Conservation (phyloP, 345 rosid species). For the Syzygium aromaticum region DNA sequence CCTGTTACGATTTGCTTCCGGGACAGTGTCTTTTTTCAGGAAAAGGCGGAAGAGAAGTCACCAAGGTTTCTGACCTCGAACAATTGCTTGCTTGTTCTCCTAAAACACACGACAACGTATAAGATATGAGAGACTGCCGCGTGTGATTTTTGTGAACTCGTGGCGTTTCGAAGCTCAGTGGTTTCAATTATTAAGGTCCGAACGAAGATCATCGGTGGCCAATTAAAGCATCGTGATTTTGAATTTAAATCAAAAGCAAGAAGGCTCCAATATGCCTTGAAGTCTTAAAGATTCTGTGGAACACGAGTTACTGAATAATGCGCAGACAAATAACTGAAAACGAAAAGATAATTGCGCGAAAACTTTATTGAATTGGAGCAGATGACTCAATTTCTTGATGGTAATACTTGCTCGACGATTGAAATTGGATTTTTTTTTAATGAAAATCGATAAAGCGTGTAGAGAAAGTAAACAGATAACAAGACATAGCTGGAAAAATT, state of each 20-base stretch:
- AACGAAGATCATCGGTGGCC: neutral
- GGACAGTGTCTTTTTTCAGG: neutral
- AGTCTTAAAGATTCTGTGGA: neutral
- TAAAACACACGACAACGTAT: neutral
- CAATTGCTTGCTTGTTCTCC: neutral
- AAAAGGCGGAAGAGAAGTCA: no score
- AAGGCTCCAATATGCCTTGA: neutral
- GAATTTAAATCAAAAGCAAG: neutral
- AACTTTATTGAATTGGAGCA: neutral
- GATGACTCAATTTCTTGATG: neutral
- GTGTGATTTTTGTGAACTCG: neutral
- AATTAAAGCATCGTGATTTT: neutral
- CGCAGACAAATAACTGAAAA: neutral
- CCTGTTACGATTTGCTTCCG: fast-evolving
- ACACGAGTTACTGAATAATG: neutral
- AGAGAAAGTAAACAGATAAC: neutral
- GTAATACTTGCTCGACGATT: neutral
- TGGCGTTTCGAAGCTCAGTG: neutral
- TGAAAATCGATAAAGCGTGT: neutral
- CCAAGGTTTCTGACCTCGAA: neutral
- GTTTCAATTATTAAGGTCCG: neutral
- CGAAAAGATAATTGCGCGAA: neutral
- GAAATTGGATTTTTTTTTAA: neutral
- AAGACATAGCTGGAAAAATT: neutral
- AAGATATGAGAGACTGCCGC: neutral